Evolutionary conservation across 2,329 filamentous ascomycete genomes (phyloP).

Genomic region (Fonsecaea multimorphosa): DNA sequence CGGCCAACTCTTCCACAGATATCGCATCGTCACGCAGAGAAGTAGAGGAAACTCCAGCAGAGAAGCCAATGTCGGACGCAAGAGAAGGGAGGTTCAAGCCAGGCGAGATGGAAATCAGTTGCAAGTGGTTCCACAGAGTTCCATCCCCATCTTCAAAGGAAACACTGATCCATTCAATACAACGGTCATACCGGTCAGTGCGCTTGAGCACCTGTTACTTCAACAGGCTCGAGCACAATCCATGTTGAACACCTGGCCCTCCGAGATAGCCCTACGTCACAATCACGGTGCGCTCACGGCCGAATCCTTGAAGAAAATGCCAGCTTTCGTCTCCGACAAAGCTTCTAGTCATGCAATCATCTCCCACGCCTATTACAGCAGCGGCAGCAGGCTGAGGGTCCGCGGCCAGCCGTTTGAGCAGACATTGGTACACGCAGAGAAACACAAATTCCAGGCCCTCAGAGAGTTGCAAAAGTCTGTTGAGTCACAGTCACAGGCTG

Average conservation of each 20-base stretch:
- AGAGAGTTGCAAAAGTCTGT: slow-evolving; percentile 7
- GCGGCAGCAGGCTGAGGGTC: slow-evolving; percentile 3
- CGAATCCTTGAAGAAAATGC: slow-evolving; percentile 8
- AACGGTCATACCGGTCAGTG: slow-evolving; percentile 12
- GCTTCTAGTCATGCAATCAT: slow-evolving; percentile 15
- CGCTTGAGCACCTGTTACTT: slow-evolving; percentile 17
- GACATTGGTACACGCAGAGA: slow-evolving; percentile 3
- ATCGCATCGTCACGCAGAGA: not conserved
- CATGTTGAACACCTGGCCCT: slow-evolving; percentile 16
- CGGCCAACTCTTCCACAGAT: slow-evolving; percentile 7
- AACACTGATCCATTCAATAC: slow-evolving; percentile 14
- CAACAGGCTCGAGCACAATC: slow-evolving; percentile 13
- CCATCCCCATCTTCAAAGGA: slow-evolving; percentile 13
- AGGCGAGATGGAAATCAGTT: not conserved
- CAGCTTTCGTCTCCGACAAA: slow-evolving; percentile 8
- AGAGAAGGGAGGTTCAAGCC: not conserved
- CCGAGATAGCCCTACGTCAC: slow-evolving; percentile 17
- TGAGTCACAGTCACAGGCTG: slow-evolving; percentile 1
- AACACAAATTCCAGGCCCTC: slow-evolving; percentile 14
- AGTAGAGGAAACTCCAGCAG: not conserved
- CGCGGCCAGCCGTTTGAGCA: slow-evolving; percentile 6
- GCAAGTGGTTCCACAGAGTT: not conserved
- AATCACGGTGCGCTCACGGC: slow-evolving; percentile 10
- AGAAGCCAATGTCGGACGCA: slow-evolving; percentile 1
- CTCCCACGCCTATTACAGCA: slow-evolving; percentile 16